Evolutionary conservation across 1,139 yeast species (phyloP).

Genomic region (Barnettozyma hawaiiensis): DNA sequence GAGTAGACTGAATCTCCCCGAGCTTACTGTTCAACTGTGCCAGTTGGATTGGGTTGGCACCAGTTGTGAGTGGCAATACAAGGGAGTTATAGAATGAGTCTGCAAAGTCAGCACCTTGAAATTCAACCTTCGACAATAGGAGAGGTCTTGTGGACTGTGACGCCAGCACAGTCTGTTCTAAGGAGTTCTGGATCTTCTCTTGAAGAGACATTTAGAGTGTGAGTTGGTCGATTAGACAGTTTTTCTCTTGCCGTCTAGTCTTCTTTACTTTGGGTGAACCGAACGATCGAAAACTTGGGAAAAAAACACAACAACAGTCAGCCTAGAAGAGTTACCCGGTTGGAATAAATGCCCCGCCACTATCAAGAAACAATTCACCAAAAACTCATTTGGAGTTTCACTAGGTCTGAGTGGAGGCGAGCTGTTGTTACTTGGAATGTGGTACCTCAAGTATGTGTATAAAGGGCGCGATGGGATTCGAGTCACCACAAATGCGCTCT

Average conservation of each 20-base stretch:
- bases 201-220: constrained; percentile 6
- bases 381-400: too few relatives aligned
- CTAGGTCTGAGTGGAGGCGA: too few relatives aligned
- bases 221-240: too few relatives aligned
- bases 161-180: not conserved
- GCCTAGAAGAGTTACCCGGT: too few relatives aligned
- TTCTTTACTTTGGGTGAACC: too few relatives aligned
- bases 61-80: constrained; percentile 13
- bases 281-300: not conserved
- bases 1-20: constrained; percentile 12
- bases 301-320: not conserved
- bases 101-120: constrained; percentile 23
- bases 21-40: constrained; percentile 16
- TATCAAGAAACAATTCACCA: too few relatives aligned
- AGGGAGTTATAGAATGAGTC: constrained; percentile 20
- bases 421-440: constrained; percentile 3
- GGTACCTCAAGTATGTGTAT: constrained; percentile 10
- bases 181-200: not conserved
- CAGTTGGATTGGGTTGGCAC: constrained; percentile 10
- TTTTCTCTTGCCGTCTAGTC: too few relatives aligned
- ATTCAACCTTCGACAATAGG: constrained; percentile 15
- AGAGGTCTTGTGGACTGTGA: constrained; percentile 22
- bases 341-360: too few relatives aligned
- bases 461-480: constrained; percentile 3
- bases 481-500: not conserved